A percentile compares a stretch with the other conserved stretches of the same genome.
phyloP scores from a whole-genome alignment of 2,329 filamentous ascomycete genomes.

The Fusarium odoratissimum region DNA sequence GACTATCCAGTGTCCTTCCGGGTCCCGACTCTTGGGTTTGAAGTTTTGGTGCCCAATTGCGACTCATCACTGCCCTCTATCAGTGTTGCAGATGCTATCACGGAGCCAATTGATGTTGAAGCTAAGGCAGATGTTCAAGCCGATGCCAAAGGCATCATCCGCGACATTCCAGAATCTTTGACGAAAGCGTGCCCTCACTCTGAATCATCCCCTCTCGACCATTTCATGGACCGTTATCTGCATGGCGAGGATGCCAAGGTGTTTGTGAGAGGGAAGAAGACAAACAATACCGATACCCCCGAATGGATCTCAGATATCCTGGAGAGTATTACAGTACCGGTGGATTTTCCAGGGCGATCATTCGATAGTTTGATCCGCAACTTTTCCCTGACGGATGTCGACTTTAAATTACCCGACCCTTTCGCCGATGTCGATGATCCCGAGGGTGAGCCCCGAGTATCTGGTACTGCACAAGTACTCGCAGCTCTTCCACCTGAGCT shows the following conservation, averaged over 20 bases:
- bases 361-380: constrained; percentile 88
- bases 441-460: constrained; percentile 80
- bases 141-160: constrained; percentile 77
- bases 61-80: constrained; percentile 77
- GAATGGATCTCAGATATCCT: constrained; percentile 85
- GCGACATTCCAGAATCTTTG: constrained; percentile 78
- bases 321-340: constrained; percentile 82
- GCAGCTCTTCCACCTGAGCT: constrained; percentile 85
- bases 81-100: constrained; percentile 79
- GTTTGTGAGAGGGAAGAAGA: constrained; percentile 82
- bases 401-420: constrained; percentile 86
- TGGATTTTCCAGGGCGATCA: constrained; percentile 84
- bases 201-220: constrained; percentile 84
- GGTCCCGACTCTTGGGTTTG: constrained; percentile 84
- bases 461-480: constrained; percentile 83
- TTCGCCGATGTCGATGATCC: constrained; percentile 80
- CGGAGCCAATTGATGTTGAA: constrained; percentile 72
- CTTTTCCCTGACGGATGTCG: constrained; percentile 85
- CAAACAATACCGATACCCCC: constrained; percentile 75
- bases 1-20: constrained; percentile 81
- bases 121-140: constrained; percentile 76
- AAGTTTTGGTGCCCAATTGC: constrained; percentile 88
- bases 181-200: constrained; percentile 80
- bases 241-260: constrained; percentile 82
- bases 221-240: constrained; percentile 83